Conservation (phyloP, 2,329 filamentous ascomycete genomes). For the Verticillium klebahnii region DNA sequence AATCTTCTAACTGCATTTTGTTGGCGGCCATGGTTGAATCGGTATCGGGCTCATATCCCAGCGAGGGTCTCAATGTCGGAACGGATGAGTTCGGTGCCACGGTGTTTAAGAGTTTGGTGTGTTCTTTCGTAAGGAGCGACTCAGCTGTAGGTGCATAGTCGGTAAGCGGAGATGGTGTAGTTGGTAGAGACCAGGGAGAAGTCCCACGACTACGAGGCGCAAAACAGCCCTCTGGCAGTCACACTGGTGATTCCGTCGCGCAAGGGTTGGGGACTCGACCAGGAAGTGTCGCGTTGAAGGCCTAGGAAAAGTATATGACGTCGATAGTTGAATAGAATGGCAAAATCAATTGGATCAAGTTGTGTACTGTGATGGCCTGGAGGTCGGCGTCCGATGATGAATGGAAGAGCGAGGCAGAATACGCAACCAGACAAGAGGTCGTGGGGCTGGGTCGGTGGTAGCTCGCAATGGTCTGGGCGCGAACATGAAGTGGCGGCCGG, state of each 20-base stretch:
- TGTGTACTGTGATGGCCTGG: background rate
- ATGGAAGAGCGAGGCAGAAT: background rate
- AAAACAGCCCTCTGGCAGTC: background rate
- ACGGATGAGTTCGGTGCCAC: background rate
- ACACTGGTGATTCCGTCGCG: background rate
- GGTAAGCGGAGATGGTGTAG: background rate
- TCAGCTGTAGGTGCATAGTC: slow-evolving; percentile 5
- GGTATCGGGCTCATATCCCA: slow-evolving; percentile 11
- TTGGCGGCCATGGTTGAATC: slow-evolving; percentile 63
- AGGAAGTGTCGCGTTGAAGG: background rate
- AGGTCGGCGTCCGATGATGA: background rate
- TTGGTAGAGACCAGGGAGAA: background rate
- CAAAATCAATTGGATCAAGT: background rate
- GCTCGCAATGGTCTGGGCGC: background rate
- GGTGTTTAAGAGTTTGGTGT: background rate
- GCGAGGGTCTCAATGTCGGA: background rate
- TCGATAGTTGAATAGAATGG: background rate
- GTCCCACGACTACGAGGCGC: background rate
- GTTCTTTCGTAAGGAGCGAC: background rate
- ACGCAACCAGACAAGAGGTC: background rate
- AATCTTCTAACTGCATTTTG: slow-evolving; percentile 88
- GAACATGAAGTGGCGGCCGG: background rate
- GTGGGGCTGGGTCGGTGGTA: background rate
- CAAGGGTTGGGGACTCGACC: background rate
- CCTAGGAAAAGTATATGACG: background rate